Conservation (phyloP, 345 rosid species). For the Populus davidiana region DNA sequence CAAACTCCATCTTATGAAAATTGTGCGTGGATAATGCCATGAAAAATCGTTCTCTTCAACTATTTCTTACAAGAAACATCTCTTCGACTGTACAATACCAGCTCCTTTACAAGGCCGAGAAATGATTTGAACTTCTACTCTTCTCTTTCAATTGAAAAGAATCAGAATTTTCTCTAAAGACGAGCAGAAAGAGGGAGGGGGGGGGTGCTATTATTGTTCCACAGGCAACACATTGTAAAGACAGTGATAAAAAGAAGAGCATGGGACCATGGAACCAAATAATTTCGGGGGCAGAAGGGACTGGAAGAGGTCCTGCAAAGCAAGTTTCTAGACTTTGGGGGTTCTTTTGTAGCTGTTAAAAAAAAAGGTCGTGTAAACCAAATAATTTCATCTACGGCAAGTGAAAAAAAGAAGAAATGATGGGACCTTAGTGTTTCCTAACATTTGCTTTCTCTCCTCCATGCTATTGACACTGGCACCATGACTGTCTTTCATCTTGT, state of each 20-base stretch:
- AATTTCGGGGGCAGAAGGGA: neutral
- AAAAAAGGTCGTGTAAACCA: too few species aligned
- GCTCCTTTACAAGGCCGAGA: neutral
- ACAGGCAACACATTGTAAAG: constrained; percentile 1
- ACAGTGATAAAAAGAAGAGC: constrained; percentile 5
- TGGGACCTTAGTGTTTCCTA: constrained; percentile 21
- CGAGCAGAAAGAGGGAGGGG: neutral
- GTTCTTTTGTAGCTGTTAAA: neutral
- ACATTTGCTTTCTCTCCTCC: neutral
- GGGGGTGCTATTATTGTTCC: constrained; percentile 1
- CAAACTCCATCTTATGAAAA: neutral
- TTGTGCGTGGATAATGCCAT: neutral
- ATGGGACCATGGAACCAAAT: constrained; percentile 5
- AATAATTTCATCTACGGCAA: neutral
- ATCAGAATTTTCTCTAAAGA: neutral
- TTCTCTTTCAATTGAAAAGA: neutral
- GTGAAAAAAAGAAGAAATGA: neutral
- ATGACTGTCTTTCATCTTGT: constrained; percentile 11
- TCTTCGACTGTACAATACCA: too few species aligned
- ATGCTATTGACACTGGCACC: neutral
- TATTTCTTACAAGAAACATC: too few species aligned
- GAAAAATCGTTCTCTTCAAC: neutral
- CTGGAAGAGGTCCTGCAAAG: neutral
- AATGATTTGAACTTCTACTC: neutral
- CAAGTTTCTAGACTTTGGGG: neutral